phyloP scores from a whole-genome alignment of 164 flowering plant genomes.

The Tetrastigma voinierianum region DNA sequence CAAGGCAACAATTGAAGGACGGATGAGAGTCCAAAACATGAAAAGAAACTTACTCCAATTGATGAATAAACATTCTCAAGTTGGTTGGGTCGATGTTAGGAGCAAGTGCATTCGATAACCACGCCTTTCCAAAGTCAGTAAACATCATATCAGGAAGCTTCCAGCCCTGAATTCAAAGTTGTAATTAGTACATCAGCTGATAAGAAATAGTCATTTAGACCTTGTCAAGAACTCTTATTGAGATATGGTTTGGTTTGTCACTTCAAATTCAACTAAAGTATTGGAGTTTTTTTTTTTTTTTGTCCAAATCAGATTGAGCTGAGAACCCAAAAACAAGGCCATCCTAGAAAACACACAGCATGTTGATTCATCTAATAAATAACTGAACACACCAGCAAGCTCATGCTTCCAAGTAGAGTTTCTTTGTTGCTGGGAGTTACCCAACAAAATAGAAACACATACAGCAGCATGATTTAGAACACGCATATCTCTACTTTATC shows the following conservation, averaged over 20 bases:
- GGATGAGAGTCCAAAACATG: neutral
- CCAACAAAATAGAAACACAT: neutral
- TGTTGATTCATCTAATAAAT: too few relatives aligned
- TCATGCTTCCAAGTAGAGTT: neutral
- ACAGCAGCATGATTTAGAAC: neutral
- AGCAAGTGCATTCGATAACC: slow-evolving; percentile 75
- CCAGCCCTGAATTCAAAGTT: slow-evolving; percentile 73
- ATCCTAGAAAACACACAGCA: neutral
- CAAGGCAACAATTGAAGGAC: neutral
- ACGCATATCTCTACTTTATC: neutral
- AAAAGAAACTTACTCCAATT: slow-evolving; percentile 49
- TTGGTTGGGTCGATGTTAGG: slow-evolving; percentile 55
- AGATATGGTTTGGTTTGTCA: neutral
- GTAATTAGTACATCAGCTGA: neutral
- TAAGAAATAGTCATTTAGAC: neutral
- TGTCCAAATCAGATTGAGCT: too few relatives aligned
- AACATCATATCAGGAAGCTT: slow-evolving; percentile 89
- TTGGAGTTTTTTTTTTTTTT: too few relatives aligned
- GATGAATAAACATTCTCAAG: slow-evolving; percentile 78
- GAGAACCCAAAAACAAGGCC: neutral
- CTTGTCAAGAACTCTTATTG: neutral
- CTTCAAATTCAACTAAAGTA: too few relatives aligned
- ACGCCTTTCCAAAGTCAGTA: slow-evolving; percentile 83
- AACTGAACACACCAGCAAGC: too few relatives aligned
- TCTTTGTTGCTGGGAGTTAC: neutral